A percentile compares a stretch with the other conserved stretches of the same genome.
Evolutionary conservation across 495 filamentous ascomycete genomes (phyloP).

Genomic region (Endocarpon pusillum): DNA sequence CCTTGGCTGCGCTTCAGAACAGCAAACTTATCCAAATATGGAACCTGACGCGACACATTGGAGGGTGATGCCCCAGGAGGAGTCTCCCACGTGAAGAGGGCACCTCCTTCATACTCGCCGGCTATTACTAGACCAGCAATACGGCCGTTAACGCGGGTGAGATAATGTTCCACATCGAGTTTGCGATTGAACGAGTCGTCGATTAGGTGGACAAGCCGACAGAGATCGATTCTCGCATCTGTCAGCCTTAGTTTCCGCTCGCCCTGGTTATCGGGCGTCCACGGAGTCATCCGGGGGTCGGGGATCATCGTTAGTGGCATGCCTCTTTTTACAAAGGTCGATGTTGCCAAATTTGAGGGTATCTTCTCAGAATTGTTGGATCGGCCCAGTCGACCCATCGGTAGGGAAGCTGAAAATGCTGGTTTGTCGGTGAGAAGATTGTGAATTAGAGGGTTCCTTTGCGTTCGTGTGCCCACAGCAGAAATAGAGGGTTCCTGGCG

Average conservation of each 20-base stretch:
- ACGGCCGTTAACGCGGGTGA: conserved; percentile 54
- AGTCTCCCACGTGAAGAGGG: conserved; percentile 86
- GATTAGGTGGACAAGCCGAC: conserved; percentile 69
- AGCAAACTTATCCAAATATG: conserved; percentile 96
- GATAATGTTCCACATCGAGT: conserved; percentile 69
- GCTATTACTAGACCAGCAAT: conserved; percentile 87
- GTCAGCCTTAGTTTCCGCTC: conserved; percentile 42
- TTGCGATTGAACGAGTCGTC: conserved; percentile 84
- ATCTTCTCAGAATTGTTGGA: conserved; percentile 12
- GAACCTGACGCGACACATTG: conserved; percentile 45
- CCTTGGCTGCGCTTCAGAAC: conserved; percentile 80
- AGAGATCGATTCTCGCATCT: conserved; percentile 65
- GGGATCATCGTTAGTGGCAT: conserved; percentile 77
- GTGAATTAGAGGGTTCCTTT: conserved; percentile 86
- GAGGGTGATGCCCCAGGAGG: conserved; percentile 42
- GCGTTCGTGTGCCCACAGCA: conserved; percentile 53
- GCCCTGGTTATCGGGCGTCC: conserved; percentile 43
- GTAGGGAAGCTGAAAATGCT: conserved; percentile 75
- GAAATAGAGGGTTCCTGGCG: conserved; percentile 31
- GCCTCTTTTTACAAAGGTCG: conserved; percentile 77
- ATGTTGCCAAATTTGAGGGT: conserved; percentile 26
- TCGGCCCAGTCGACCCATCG: conserved; percentile 38
- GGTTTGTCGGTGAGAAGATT: conserved; percentile 94
- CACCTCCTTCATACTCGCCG: conserved; percentile 90
- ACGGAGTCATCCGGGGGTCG: conserved; percentile 41